Percentiles rank a stretch among this genome's conserved stretches.
These are phyloP conservation scores for Sporothrix schenckii DNA, from an alignment of 2,329 filamentous ascomycete genomes.

Conservation along the genomic window DNA sequence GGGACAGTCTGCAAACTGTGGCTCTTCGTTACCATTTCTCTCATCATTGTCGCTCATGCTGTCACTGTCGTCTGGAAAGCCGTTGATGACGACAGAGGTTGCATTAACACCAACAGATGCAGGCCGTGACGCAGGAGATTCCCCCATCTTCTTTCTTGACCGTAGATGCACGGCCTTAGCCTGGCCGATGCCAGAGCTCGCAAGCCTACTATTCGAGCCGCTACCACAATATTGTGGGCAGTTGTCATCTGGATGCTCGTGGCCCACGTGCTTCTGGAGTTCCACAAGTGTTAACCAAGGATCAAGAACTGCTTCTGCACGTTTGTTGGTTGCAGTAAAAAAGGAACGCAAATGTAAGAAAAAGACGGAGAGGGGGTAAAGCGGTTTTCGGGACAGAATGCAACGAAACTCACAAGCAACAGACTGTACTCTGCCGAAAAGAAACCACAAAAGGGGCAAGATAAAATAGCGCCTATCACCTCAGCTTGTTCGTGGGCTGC, in stretches of 20 bases:
- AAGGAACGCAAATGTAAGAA: not conserved
- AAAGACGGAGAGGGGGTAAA: not conserved
- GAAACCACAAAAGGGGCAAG: slow-evolving; percentile 49
- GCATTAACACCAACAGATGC: not conserved
- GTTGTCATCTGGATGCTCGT: slow-evolving; percentile 31
- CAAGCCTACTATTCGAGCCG: slow-evolving; percentile 10
- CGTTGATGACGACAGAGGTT: not conserved
- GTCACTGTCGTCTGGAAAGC: slow-evolving; percentile 11
- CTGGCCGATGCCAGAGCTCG: not conserved
- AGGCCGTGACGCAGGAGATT: not conserved
- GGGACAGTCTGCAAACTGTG: slow-evolving; percentile 56
- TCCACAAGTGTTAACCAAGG: not conserved
- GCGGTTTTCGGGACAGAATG: not conserved
- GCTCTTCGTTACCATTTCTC: slow-evolving; percentile 35
- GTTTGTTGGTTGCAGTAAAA: not conserved
- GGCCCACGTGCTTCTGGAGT: slow-evolving; percentile 42
- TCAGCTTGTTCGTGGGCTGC: slow-evolving; percentile 1
- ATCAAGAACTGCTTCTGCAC: not conserved
- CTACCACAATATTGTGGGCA: slow-evolving; percentile 28
- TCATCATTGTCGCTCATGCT: slow-evolving; percentile 9
- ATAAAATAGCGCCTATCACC: slow-evolving; percentile 27
- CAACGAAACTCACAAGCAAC: slow-evolving; percentile 42
- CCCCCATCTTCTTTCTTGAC: not conserved
- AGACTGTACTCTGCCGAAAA: slow-evolving; percentile 45
- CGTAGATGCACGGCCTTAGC: not conserved